phyloP scores from a whole-genome alignment of 192 early-diverging fungal genomes.

The Coemansia sp. region DNA sequence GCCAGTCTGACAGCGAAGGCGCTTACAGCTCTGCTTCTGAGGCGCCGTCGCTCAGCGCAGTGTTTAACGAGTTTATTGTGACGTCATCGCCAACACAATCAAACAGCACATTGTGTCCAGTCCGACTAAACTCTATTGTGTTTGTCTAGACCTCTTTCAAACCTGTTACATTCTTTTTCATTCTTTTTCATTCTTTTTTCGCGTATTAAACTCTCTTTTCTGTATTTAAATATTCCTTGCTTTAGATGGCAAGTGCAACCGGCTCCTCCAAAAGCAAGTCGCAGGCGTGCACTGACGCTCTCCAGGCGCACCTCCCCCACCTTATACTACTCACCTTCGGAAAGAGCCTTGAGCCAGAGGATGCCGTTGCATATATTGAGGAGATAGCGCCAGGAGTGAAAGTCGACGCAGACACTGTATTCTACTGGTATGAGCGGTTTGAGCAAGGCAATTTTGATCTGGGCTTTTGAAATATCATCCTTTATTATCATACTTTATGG shows the following conservation, averaged over 20 bases:
- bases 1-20: not conserved
- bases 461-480: too few species aligned
- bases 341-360: too few species aligned
- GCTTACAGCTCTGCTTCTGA: not conserved
- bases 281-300: too few species aligned
- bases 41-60: not conserved
- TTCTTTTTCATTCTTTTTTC: not conserved
- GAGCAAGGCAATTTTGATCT: too few species aligned
- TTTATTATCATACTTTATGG: too few species aligned
- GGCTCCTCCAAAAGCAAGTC: too few species aligned
- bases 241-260: slow-evolving; percentile 40
- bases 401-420: too few species aligned
- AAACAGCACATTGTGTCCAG: slow-evolving; percentile 4
- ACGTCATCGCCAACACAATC: not conserved
- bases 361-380: too few species aligned
- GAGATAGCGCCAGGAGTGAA: too few species aligned
- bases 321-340: too few species aligned
- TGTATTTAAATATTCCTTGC: not conserved
- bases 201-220: not conserved
- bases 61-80: slow-evolving; percentile 43
- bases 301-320: too few species aligned
- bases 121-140: slow-evolving; percentile 26
- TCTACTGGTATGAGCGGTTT: too few species aligned
- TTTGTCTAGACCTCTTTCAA: slow-evolving; percentile 33
- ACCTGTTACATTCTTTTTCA: not conserved